Base-by-base conservation (phyloP, 805 yeast species). In the Candida suzukii region DNA sequence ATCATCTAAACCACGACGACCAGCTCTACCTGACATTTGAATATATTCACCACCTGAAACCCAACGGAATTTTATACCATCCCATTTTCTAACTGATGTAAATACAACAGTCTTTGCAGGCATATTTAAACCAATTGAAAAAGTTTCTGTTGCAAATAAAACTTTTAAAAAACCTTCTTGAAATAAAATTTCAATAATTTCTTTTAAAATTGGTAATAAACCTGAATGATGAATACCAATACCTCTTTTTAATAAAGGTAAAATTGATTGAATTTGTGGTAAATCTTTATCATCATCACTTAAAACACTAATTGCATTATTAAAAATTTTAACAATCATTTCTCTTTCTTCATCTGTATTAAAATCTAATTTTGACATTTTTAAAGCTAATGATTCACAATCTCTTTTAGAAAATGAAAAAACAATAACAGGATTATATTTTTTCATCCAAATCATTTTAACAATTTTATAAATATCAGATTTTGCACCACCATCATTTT, bases 1-100 rank as follows among this genome's bases (percentile, higher is more conserved):
- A 61, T 93, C 99, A 73, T 93, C 99, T 53, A 93, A 75, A 58
- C 99, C 99, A 74, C 99, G 86, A 73, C 99, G 90, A 53, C 99
- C 99, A 19, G 99, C 99, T 65, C 99, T 81, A 50, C 99, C 99
- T 35, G 96, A 87, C 99, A 93, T 93, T 68, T 93, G 99, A 58
- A 93, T 93, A 65, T 93, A 93, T 67, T 93, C 99, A 70, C 99
- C 99, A 45, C 99, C 99, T 42, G 96, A 86, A 26, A 93, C 97
- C 99, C 99, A 93, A 66, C 99, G 80, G 72, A 91, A 88, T 17
- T 91, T 95, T 47, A 78, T 80, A 53, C 99, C 99, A 67, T 93
- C 99, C 95, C 97, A 93, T 62, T 93, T 93, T 59, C 99, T 79
- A 18, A 93, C 99, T 27, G 91, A 86, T 0, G 99, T 93, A 63